Percentiles rank a stretch among this genome's conserved stretches.
These are phyloP conservation scores for Coniophora puteana DNA, from an alignment of 1,284 basidiomycete species.

Conservation along the genomic window DNA sequence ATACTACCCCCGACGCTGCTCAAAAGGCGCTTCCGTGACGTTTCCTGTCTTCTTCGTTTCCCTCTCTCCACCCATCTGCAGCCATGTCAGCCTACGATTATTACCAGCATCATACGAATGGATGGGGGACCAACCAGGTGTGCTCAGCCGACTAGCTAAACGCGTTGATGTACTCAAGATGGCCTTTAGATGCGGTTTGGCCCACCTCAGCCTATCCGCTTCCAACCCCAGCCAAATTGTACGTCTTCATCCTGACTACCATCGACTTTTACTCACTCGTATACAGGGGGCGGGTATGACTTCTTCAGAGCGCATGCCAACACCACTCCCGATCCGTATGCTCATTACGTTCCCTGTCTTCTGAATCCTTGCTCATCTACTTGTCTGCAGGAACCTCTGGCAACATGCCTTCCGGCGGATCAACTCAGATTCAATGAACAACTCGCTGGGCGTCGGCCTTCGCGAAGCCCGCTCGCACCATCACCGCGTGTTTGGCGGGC, in stretches of 20 bases:
- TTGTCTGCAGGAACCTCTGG: too few relatives aligned
- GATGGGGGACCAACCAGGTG: constrained; percentile 4
- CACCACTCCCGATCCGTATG: constrained; percentile 52
- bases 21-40: too few relatives aligned
- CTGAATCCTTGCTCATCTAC: too few relatives aligned
- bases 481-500: constrained; percentile 51
- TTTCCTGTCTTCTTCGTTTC: too few relatives aligned
- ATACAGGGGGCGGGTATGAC: constrained; percentile 52
- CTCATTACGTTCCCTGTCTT: too few relatives aligned
- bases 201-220: constrained; percentile 48
- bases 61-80: too few relatives aligned
- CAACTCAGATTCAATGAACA: too few relatives aligned
- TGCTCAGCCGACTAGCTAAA: neutral
- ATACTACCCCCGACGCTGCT: too few relatives aligned
- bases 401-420: too few relatives aligned
- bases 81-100: too few relatives aligned
- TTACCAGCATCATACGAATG: constrained; percentile 1
- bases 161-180: neutral
- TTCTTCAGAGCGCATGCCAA: constrained; percentile 61
- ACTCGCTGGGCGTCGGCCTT: constrained; percentile 40
- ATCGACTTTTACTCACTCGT: constrained; percentile 13
- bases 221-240: constrained; percentile 60
- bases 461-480: constrained; percentile 58
- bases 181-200: constrained; percentile 44
- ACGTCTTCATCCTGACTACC: too few relatives aligned